phyloP scores from a whole-genome alignment of 2,329 filamentous ascomycete species.

The Myotisia sp. region DNA sequence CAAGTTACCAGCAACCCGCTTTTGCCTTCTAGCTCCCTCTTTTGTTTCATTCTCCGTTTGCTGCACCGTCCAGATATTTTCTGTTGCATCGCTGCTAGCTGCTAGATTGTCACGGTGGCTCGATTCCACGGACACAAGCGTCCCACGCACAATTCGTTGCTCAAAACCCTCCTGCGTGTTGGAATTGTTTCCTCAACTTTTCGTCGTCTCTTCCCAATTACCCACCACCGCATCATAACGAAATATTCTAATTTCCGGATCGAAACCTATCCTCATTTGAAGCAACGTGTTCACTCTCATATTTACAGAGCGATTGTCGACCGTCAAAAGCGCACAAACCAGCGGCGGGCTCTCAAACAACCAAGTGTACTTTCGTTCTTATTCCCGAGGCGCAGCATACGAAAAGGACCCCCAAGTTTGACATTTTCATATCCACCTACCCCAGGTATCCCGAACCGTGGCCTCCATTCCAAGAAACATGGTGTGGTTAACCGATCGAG shows the following conservation, averaged over 20 bases:
- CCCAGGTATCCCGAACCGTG: background rate
- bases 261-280: conserved; percentile 58
- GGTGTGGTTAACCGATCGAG: conserved; percentile 5
- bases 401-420: background rate
- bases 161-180: background rate
- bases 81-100: no score
- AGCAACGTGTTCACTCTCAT: conserved; percentile 56
- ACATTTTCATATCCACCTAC: background rate
- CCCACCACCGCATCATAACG: conserved; percentile 49
- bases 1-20: no score
- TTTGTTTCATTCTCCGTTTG: no score
- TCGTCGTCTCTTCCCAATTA: conserved; percentile 49
- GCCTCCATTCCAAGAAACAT: conserved; percentile 7
- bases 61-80: no score
- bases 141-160: no score
- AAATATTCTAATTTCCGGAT: conserved; percentile 57
- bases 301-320: conserved; percentile 61
- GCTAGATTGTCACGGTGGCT: no score
- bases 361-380: conserved; percentile 29
- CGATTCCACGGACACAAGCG: no score
- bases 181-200: conserved; percentile 22
- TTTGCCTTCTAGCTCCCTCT: no score
- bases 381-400: background rate
- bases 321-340: conserved; percentile 43
- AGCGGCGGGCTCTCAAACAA: conserved; percentile 32